These are phyloP conservation scores for Tetrahymena malaccensis DNA, from an alignment of 73 alveolate species.

Conservation along the genomic window DNA sequence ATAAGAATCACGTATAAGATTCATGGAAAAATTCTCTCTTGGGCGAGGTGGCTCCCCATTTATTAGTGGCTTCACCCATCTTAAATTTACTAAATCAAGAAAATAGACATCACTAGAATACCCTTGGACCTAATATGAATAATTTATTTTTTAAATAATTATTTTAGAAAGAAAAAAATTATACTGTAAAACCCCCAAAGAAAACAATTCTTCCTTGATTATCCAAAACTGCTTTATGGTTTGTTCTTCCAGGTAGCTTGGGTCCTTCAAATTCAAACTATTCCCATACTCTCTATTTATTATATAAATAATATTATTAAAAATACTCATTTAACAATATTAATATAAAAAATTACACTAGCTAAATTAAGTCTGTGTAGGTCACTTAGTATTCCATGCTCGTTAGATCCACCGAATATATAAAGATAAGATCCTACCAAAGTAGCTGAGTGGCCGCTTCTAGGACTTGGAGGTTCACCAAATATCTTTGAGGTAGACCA, in stretches of 20 bases:
- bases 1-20: slow-evolving; percentile 2
- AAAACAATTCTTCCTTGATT: slow-evolving; percentile 11
- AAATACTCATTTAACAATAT: neutral
- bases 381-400: slow-evolving; percentile 23
- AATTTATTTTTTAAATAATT: neutral
- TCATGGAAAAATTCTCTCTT: slow-evolving; percentile 33
- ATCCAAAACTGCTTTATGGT: slow-evolving; percentile 17
- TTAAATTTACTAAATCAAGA: slow-evolving; percentile 27
- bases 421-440: slow-evolving; percentile 28
- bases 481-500: slow-evolving; percentile 33
- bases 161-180: neutral
- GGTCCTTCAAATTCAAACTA: slow-evolving; percentile 10
- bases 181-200: slow-evolving; percentile 31
- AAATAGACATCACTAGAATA: slow-evolving; percentile 25
- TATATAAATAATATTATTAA: neutral
- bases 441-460: slow-evolving; percentile 26
- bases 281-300: slow-evolving; percentile 17
- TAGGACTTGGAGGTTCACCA: slow-evolving; percentile 38
- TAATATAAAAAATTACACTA: neutral
- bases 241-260: slow-evolving; percentile 30
- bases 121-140: neutral
- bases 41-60: slow-evolving; percentile 40
- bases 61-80: slow-evolving; percentile 40
- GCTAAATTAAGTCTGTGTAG: slow-evolving; percentile 24
- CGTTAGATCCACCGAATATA: slow-evolving; percentile 23